These are phyloP conservation scores for Stentor coeruleus DNA, from an alignment of 73 alveolate species.

Conservation along the genomic window DNA sequence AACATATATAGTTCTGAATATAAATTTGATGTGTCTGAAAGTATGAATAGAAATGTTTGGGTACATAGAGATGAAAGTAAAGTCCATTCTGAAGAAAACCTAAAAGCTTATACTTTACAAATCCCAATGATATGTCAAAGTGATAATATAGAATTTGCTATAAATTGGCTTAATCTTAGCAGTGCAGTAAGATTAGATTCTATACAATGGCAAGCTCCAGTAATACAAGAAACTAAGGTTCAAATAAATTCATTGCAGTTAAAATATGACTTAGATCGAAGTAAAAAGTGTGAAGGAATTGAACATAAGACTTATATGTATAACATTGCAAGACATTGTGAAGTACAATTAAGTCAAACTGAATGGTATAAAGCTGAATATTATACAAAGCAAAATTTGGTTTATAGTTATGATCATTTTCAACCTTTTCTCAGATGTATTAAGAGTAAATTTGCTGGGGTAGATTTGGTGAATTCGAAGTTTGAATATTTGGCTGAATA, in stretches of 20 bases:
- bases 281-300: not conserved
- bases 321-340: conserved; percentile 25
- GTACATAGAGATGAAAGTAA: conserved; percentile 22
- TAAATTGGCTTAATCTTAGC: conserved; percentile 3
- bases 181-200: not conserved
- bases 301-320: conserved; percentile 23
- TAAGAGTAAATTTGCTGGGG: conserved; percentile 29
- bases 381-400: not conserved
- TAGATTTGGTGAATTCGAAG: not conserved
- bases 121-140: not conserved
- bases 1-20: conserved; percentile 2
- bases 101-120: conserved; percentile 22
- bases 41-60: not conserved
- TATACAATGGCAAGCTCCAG: conserved; percentile 28
- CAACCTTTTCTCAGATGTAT: conserved; percentile 11
- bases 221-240: conserved; percentile 13
- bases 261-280: not conserved
- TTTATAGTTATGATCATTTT: conserved; percentile 17
- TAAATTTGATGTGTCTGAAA: not conserved
- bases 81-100: conserved; percentile 4
- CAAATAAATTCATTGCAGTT: not conserved
- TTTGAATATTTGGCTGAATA: not conserved
- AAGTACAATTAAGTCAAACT: conserved; percentile 4
- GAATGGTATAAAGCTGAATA: conserved; percentile 20
- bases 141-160: conserved; percentile 12